A percentile compares a stretch with the other conserved stretches of the same genome.
These are phyloP conservation scores for Amanita polypyramis DNA, from an alignment of 768 basidiomycete species.

Conservation along the genomic window DNA sequence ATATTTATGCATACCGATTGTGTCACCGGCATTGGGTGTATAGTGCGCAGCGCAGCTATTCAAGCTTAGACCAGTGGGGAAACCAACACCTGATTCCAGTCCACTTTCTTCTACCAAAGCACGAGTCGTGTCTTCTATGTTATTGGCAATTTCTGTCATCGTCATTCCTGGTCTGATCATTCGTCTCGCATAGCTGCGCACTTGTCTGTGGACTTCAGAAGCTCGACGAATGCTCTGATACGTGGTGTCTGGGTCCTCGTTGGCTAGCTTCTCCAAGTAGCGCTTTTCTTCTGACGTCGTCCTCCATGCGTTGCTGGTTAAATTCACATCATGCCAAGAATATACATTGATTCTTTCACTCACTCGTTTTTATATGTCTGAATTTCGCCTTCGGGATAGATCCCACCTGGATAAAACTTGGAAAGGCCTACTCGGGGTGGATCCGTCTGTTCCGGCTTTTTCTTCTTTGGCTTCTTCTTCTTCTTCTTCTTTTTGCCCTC, in stretches of 20 bases:
- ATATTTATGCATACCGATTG: conserved; percentile 40
- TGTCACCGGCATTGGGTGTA: conserved; percentile 91
- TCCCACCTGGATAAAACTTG: conserved; percentile 79
- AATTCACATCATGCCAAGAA: background rate
- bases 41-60: conserved; percentile 97
- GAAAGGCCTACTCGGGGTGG: conserved; percentile 85
- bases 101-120: conserved; percentile 89
- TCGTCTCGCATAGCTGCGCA: conserved; percentile 72
- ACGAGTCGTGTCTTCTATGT: conserved; percentile 87
- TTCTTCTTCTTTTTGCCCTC: conserved; percentile 82
- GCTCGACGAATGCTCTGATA: conserved; percentile 87
- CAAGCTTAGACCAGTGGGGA: conserved; percentile 90
- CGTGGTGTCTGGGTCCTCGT: conserved; percentile 74
- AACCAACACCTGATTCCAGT: conserved; percentile 79
- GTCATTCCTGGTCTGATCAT: conserved; percentile 87
- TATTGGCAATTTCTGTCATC: conserved; percentile 88
- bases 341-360: conserved; percentile 20
- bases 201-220: conserved; percentile 93
- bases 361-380: conserved; percentile 90
- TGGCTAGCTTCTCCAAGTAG: conserved; percentile 64
- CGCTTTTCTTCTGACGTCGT: conserved; percentile 87
- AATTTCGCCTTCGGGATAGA: conserved; percentile 86
- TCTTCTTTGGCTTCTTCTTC: conserved; percentile 88
- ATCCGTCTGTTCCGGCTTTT: conserved; percentile 73
- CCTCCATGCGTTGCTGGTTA: conserved; percentile 69